These are phyloP conservation scores for Platanthera guangdongensis DNA, from an alignment of 106 monocot species.

Conservation along the genomic window DNA sequence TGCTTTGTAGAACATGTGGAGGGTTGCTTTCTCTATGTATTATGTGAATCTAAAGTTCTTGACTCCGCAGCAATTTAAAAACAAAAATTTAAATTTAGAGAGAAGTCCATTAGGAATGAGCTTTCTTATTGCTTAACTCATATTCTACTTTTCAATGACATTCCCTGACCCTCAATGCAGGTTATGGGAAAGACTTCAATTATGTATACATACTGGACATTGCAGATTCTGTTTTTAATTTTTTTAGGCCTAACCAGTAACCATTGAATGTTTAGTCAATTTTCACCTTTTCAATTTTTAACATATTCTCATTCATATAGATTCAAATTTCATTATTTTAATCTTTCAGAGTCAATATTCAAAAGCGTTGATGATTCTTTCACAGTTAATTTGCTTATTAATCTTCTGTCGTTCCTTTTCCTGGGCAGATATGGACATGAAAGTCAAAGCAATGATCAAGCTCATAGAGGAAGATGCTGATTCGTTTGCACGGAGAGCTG, in stretches of 20 bases:
- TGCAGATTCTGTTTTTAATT: not conserved
- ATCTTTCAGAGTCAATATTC: not conserved
- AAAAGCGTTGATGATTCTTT: not conserved
- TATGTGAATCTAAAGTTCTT: too few relatives aligned
- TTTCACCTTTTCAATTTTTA: not conserved
- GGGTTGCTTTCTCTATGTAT: too few relatives aligned
- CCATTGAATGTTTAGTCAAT: not conserved
- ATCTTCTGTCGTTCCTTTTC: not conserved
- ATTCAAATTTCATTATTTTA: constrained; percentile 1
- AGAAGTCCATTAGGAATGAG: too few relatives aligned
- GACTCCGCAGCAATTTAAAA: too few relatives aligned
- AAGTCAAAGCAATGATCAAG: constrained; percentile 70
- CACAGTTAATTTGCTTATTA: not conserved
- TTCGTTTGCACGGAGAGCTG: constrained; percentile 66
- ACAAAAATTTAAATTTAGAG: too few relatives aligned
- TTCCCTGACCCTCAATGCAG: too few relatives aligned
- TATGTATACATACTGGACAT: too few relatives aligned
- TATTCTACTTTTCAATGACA: too few relatives aligned
- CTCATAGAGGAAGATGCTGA: constrained; percentile 77
- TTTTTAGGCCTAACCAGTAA: not conserved
- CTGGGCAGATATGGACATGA: constrained; percentile 55
- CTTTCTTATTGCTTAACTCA: too few relatives aligned
- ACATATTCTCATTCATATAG: not conserved
- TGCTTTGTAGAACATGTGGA: too few relatives aligned
- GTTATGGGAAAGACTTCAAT: too few relatives aligned